Base-by-base conservation (phyloP, 352 stramenopile genomes). In the Phytophthora idaei region DNA sequence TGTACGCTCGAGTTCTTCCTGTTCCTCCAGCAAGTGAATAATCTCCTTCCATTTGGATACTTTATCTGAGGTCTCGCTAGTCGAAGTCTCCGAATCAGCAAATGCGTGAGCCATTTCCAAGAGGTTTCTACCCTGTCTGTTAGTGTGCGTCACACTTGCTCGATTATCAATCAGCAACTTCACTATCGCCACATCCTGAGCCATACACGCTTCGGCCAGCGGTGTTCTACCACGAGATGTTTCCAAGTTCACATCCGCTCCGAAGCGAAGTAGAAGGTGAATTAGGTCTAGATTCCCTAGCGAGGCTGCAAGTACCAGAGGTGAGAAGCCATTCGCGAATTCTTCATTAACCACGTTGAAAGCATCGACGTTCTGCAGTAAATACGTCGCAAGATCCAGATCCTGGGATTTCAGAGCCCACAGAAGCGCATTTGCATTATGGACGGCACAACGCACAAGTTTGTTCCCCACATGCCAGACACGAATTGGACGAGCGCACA, bases 161-260 rank as follows among this genome's bases (percentile, higher is more conserved):
- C 83, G 80, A 29, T 89, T 64, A 7, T 85, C 71, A 5, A 94
- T 60, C n/a, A 94, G 65, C 15, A 93, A 42, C 45, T 62, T 73
- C 0, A 92, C 83, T n/a, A 90, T 71, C 0, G 57, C 68, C 1
- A 54, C 21, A 31, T 93, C 70, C n/a, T 76, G 69, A 1, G 78
- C 73, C 11, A 91, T 64, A 8, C 67, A 81, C 5, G 87, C 87
- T 53, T 94, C 87, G n/a, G 73, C 58, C 3, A 94, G 64, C 17
- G 87, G 65, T 4, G 83, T 90, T 29, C 87, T 75, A 0, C 87
- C 84, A 0, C 87, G 74, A 6, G 85, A 92, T 0, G 74, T 90
- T 66, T 93, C 87, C 0, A 77, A 31, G 51, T 93, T 93, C 2
- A 92, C 83, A 48, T 92, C 77, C 0, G 83, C 87, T n/a, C 85